Base-by-base conservation (phyloP, 2,329 filamentous ascomycete species). In the Phaeosphaeriaceae sp. region DNA sequence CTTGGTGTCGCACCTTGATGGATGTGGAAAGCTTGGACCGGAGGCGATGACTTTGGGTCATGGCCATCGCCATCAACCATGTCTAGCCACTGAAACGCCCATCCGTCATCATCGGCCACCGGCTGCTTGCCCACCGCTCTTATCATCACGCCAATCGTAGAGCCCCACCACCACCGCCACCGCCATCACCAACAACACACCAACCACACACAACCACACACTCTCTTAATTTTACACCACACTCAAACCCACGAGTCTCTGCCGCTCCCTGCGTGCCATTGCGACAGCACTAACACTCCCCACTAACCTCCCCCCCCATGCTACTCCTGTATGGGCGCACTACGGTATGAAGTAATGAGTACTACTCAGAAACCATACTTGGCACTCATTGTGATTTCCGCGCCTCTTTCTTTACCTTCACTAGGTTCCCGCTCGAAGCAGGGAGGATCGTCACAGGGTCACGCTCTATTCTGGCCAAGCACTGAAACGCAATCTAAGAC, bases 371-470 rank as follows among this genome's bases (percentile, higher is more conserved):
- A 15, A 40, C 40, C 36, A 16, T 15, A 16, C 21, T 43, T 21
- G 43, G 52, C 50, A 46, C 33, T 44, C 46, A 50, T 54, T 52
- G 55, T 55, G 46, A 47, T 37, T 42, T 28, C 30, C 33, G 48
- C 46, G 48, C 56, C 23, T 46, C 50, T 50, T 49, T 46, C 44
- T 20, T 11, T 46, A 48, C 48, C 46, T 53, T 58, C 63, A 49
- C 54, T 59, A 67, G 63, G 61, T 62, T 64, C 61, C 65, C 66
- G 66, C 65, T 53, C 49, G 50, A 55, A 59, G 54, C 50, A 67
- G 56, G 64, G 68, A 68, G 64, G 67, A 71, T 71, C 68, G 44
- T 52, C 67, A 43, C 64, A 67, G 52, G 64, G 63, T 52, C 47
- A 16, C 28, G 20, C 51, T 61, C 63, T 64, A 57, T 68, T 68